Evolutionary conservation across 306 rosid genomes (phyloP), one percentile per base, ranked within the genome.

Genomic region (Adenanthera pavonina): DNA sequence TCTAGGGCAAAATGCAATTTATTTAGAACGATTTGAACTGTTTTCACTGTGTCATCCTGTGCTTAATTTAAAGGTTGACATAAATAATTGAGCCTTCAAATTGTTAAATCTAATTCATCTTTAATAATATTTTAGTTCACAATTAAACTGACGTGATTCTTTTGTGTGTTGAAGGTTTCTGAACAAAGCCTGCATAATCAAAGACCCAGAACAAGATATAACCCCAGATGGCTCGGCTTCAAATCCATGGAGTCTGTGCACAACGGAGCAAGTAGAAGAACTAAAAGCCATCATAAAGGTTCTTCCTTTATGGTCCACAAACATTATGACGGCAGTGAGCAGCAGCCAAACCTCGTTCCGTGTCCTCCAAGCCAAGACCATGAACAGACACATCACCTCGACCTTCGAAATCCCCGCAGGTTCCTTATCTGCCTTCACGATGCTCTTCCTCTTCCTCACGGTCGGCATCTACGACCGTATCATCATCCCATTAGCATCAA

Each of bases 251-350:
- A 85, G 84, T 61, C 84, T 92, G 8, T 92, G 93, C 90, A 88
- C 95, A 40, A 78, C 84, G 20, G 92, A 87, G 52, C 90, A 92
- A 88, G 93, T 90, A 7, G 97, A 92, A 82, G 93, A 89, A 80
- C 88, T 92, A 0, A 92, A 90, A 61, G 82, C 91, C 33, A 87
- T 92, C 3, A 79, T 92, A 14, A 89, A 82, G 69, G 91, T 92
- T 3, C 78, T 92, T 4, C 93, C 97, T 0, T 75, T 92, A 12
- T 92, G 97, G 94, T 88, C 92, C 33, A 75, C 90, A 4, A 85
- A 89, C 56, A 57, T 92, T n/a, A 76, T 89, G 76, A 67, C 86
- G 80, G 62, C 88, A 13, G 80, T 89, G 2, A 77, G 76, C 84
- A 9, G 65, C 2, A 87, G 91, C 85, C 97, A 90, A 52, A 49